Evolutionary conservation across 495 filamentous ascomycete genomes (phyloP), one percentile per base, ranked within the genome.

Genomic region (Podospora pseudopauciseta): DNA sequence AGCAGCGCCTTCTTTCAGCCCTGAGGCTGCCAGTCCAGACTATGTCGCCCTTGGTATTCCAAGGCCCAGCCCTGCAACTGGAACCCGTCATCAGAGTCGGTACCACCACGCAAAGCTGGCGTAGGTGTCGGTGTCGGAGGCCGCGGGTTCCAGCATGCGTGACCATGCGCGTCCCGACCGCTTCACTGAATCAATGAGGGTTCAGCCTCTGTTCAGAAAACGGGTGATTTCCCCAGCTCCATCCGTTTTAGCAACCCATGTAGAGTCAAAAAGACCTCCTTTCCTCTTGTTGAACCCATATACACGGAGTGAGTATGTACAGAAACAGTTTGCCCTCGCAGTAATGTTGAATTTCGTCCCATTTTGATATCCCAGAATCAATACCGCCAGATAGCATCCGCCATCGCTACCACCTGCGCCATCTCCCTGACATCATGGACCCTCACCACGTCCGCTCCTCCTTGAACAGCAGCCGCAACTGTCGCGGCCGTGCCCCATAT

Each of bases 361-460:
- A 32, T 5, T 32, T 5, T 3, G 5, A 11, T 49, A 18, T 49
- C 39, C 39, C 39, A 0, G 39, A 49, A 49, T 61, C 59, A 81
- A 64, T 81, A 80, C 73, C 91, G 82, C 84, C 91, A 94, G 68
- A 98, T 91, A 3, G 93, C 94, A 86, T 97, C 94, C 9, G 92
- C 90, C 86, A 99, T 93, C 75, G 87, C 90, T 4, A 88, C 87
- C 23, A 97, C 94, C 80, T 93, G 86, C 72, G 81, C 85, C 95
- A 97, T 99, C 83, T 96, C 91, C 69, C 81, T 78, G 4, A 94
- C 92, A 85, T 98, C 95, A 85, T 99, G 95, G 28, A 99, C 95
- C 67, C 95, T 83, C 23, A 99, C 91, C 65, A 99, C 88, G 84
- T 98, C 95, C 18, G 94, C 95, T 3, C 95, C 95, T n/a, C 92